Conservation (phyloP, 202 grass and related monocot genomes). For the Carex arenaria region DNA sequence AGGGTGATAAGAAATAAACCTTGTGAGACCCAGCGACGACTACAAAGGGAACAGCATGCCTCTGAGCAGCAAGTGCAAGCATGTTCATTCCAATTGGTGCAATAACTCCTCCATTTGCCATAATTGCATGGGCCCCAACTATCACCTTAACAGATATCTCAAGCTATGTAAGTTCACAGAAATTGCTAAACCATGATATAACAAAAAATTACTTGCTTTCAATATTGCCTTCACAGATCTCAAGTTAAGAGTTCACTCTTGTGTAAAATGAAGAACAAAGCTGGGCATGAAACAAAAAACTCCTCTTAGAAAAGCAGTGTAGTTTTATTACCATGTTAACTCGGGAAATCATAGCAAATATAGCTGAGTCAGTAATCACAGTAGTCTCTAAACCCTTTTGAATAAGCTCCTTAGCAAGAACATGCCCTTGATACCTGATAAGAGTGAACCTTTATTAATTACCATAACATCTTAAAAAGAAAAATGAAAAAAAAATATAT, state of each 20-base stretch:
- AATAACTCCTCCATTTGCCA: constrained; percentile 97
- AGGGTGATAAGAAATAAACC: constrained; percentile 33
- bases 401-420: constrained; percentile 89
- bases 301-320: background rate
- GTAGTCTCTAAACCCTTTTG: constrained; percentile 86
- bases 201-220: constrained; percentile 16
- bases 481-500: background rate
- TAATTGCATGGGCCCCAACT: constrained; percentile 95
- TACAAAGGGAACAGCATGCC: constrained; percentile 97
- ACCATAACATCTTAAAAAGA: background rate
- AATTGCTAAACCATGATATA: constrained; percentile 20
- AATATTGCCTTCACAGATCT: background rate
- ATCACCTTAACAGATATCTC: constrained; percentile 56
- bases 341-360: constrained; percentile 98
- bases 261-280: background rate
- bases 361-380: constrained; percentile 85
- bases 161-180: constrained; percentile 11
- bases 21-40: constrained; percentile 94
- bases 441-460: constrained; percentile 7
- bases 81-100: constrained; percentile 93
- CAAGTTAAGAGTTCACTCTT: background rate
- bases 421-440: constrained; percentile 88
- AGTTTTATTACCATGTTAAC: constrained; percentile 76
- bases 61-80: constrained; percentile 94
- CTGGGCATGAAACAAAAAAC: background rate